Evolutionary conservation across 768 basidiomycete species (phyloP).

Genomic region (Termitomyces sp.): DNA sequence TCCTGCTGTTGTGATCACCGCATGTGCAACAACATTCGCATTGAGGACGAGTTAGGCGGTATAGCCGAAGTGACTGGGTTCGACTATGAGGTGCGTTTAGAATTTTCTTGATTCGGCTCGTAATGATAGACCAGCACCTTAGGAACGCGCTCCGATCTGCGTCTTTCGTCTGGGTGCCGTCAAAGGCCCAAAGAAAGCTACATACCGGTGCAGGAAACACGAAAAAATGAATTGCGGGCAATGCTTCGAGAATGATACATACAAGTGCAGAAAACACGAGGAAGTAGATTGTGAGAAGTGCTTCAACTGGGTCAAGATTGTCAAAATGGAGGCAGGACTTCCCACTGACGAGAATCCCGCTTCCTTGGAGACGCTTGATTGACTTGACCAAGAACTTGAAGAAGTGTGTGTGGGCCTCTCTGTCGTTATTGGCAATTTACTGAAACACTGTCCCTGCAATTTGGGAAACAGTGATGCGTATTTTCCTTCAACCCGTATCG

Average conservation of each 20-base stretch:
- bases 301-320: conserved; percentile 32
- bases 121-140: background rate
- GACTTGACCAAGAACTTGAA: too few species aligned
- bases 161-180: conserved; percentile 19
- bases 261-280: conserved; percentile 25
- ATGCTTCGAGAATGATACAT: conserved; percentile 23
- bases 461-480: too few species aligned
- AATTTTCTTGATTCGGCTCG: background rate
- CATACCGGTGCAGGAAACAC: conserved; percentile 26
- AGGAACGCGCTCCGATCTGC: conserved; percentile 21
- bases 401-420: background rate
- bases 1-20: conserved; percentile 29
- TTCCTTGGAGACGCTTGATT: background rate
- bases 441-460: too few species aligned
- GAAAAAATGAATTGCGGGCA: conserved; percentile 22
- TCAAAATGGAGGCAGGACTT: conserved; percentile 22
- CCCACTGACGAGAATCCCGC: conserved; percentile 9
- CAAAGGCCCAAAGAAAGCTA: conserved; percentile 4
- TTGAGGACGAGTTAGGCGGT: conserved; percentile 23
- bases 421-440: background rate
- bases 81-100: conserved; percentile 15
- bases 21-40: conserved; percentile 27
- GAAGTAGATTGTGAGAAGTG: conserved; percentile 27
- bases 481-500: too few species aligned
- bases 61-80: conserved; percentile 14